Evolutionary conservation across 73 alveolate species (phyloP).

Genomic region (Paraurostyla sp.): DNA sequence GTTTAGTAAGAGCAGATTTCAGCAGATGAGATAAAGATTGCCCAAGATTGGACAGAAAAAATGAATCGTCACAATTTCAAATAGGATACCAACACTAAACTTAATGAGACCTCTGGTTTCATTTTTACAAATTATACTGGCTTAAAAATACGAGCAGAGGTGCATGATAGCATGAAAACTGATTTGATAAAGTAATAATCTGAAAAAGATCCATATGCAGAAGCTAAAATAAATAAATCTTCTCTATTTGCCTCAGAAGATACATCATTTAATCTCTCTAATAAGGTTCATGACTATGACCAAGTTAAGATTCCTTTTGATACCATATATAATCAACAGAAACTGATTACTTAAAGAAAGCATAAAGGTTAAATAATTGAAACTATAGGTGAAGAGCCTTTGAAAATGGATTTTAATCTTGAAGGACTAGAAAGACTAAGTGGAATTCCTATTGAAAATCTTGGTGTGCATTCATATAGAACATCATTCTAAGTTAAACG

Average conservation of each 20-base stretch:
- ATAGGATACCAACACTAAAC: not conserved
- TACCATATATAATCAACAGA: not conserved
- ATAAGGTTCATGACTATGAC: not conserved
- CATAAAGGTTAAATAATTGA: not conserved
- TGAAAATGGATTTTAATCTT: slow-evolving; percentile 35
- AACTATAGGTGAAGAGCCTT: slow-evolving; percentile 10
- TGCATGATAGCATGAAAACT: slow-evolving; percentile 30
- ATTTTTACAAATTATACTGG: slow-evolving; percentile 44
- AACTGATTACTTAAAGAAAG: slow-evolving; percentile 1
- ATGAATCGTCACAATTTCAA: not conserved
- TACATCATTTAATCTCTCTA: not conserved
- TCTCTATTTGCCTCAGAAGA: not conserved
- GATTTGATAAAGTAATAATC: not conserved
- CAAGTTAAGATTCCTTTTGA: not conserved
- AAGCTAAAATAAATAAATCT: not conserved
- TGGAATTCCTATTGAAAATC: slow-evolving; percentile 7
- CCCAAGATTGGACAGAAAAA: not conserved
- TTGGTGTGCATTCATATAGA: slow-evolving; percentile 48
- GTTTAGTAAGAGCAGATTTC: not conserved
- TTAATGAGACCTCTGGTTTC: not conserved
- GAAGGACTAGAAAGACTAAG: not conserved
- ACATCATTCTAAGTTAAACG: not conserved
- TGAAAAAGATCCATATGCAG: not conserved
- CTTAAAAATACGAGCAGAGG: not conserved
- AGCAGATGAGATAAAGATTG: not conserved